A percentile compares a stretch with the other conserved stretches of the same genome.
Conservation (phyloP, 768 basidiomycete genomes). For the Scleroderma citrinum region DNA sequence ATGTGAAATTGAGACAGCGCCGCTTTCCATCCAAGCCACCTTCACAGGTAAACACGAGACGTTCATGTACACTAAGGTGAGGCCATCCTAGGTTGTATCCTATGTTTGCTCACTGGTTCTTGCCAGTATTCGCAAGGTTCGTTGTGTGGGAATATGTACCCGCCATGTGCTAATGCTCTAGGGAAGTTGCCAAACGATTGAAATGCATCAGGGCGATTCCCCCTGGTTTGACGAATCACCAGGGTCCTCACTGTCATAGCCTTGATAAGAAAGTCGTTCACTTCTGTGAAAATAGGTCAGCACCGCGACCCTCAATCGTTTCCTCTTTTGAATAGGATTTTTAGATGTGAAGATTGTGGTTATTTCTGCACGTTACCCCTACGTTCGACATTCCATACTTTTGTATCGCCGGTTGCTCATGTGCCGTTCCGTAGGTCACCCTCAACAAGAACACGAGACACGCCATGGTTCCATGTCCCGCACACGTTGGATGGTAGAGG, state of each 20-base stretch:
- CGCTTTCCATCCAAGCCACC: slow-evolving; percentile 55
- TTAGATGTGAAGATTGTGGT: slow-evolving; percentile 48
- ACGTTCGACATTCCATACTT: slow-evolving; percentile 28
- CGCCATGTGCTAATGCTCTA: background rate
- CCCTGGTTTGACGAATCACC: slow-evolving; percentile 36
- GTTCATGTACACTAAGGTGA: slow-evolving; percentile 61
- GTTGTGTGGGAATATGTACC: background rate
- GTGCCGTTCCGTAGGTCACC: slow-evolving; percentile 33
- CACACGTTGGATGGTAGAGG: slow-evolving; percentile 47
- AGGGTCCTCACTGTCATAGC: slow-evolving; percentile 45
- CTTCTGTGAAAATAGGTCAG: slow-evolving; percentile 47
- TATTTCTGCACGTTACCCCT: slow-evolving; percentile 55
- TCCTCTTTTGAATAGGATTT: background rate
- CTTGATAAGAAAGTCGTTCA: slow-evolving; percentile 41
- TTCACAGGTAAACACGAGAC: slow-evolving; percentile 56
- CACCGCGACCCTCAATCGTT: background rate
- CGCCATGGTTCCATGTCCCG: slow-evolving; percentile 53
- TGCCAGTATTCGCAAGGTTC: slow-evolving; percentile 51
- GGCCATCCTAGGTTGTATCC: background rate
- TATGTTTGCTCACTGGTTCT: background rate
- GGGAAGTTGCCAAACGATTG: slow-evolving; percentile 42
- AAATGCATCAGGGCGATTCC: slow-evolving; percentile 45
- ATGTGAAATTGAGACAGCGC: slow-evolving; percentile 54
- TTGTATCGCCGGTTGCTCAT: background rate
- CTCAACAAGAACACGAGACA: slow-evolving; percentile 52